A percentile compares a stretch with the other conserved stretches of the same genome.
phyloP scores from a whole-genome alignment of 495 filamentous ascomycete genomes.

The Stereocaulon alpinum region DNA sequence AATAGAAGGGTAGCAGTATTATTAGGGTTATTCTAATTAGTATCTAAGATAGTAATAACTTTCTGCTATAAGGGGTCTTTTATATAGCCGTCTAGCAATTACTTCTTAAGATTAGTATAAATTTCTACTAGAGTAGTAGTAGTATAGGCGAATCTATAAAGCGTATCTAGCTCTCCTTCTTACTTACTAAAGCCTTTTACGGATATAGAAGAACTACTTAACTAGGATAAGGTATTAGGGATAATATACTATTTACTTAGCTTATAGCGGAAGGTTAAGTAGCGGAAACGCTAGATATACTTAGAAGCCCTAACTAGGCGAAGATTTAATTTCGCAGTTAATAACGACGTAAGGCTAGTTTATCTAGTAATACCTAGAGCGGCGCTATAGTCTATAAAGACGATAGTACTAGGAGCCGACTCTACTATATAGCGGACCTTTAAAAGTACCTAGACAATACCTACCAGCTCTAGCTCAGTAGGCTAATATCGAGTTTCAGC shows the following conservation, averaged over 20 bases:
- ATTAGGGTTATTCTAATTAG: too few species aligned
- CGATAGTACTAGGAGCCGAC: background rate
- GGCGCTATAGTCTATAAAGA: constrained; percentile 3
- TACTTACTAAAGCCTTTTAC: background rate
- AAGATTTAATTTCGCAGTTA: constrained; percentile 9
- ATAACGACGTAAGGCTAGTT: background rate
- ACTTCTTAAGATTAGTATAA: too few species aligned
- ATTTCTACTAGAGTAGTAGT: too few species aligned
- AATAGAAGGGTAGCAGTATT: too few species aligned
- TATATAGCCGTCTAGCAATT: too few species aligned
- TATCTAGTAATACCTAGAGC: constrained; percentile 2
- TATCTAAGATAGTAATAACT: background rate
- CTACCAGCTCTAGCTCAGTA: constrained; percentile 6
- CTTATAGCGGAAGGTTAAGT: too few species aligned
- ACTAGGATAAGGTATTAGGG: background rate
- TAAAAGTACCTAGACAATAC: constrained; percentile 6
- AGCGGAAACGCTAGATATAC: background rate
- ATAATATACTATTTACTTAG: too few species aligned
- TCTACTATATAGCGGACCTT: background rate
- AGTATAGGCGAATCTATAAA: too few species aligned
- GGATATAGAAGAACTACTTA: background rate
- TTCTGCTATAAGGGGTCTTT: background rate
- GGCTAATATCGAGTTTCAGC: too few species aligned
- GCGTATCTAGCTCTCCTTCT: too few species aligned
- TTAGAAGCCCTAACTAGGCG: constrained; percentile 1